These are phyloP conservation scores for Pythium rhizo-oryzae DNA, from an alignment of 352 stramenopile genomes.

Conservation along the genomic window DNA sequence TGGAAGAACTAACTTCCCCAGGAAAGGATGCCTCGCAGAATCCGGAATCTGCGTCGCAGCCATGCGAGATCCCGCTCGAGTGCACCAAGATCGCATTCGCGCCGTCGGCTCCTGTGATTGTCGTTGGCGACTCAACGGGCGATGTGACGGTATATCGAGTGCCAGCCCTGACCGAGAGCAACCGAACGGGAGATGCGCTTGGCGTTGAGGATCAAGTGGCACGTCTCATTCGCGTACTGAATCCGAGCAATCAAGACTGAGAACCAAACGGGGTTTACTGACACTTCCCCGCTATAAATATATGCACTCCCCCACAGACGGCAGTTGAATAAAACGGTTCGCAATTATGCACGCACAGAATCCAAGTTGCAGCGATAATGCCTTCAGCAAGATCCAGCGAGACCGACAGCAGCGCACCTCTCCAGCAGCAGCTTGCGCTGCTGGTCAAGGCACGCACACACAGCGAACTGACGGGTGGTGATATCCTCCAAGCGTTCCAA, in stretches of 20 bases:
- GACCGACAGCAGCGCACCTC: background rate
- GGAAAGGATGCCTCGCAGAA: background rate
- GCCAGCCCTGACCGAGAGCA: slow-evolving; percentile 35
- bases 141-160: slow-evolving; percentile 80
- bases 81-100: slow-evolving; percentile 79
- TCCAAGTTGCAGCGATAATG: background rate
- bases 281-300: slow-evolving; percentile 12
- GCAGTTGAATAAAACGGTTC: background rate
- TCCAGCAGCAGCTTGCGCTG: slow-evolving; percentile 7
- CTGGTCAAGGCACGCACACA: background rate
- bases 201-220: slow-evolving; percentile 57
- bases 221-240: slow-evolving; percentile 50
- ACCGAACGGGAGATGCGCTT: slow-evolving; percentile 19
- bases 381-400: slow-evolving; percentile 14
- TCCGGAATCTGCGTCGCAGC: background rate
- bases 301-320: background rate
- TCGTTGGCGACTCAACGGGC: slow-evolving; percentile 76
- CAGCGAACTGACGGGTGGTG: slow-evolving; percentile 18
- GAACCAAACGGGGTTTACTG: background rate
- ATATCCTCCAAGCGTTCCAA: slow-evolving; percentile 23
- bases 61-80: slow-evolving; percentile 48
- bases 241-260: slow-evolving; percentile 59
- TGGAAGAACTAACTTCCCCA: slow-evolving; percentile 6
- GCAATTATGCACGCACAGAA: background rate
- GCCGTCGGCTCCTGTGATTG: slow-evolving; percentile 65